phyloP scores from a whole-genome alignment of 495 filamentous ascomycete genomes.

The Aspergillus mulundensis region DNA sequence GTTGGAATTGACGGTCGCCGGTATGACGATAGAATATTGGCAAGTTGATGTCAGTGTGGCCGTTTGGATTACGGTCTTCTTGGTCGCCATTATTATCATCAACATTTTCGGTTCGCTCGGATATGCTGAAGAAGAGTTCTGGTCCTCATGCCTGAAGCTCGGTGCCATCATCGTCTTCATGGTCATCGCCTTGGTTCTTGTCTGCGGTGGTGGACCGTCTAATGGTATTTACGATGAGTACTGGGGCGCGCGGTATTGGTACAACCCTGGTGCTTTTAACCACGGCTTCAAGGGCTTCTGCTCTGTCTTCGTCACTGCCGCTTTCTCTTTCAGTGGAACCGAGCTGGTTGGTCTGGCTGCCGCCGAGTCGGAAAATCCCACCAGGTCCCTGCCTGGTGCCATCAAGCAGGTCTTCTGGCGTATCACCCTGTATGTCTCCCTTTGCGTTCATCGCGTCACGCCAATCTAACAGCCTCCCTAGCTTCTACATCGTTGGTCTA shows the following conservation, averaged over 20 bases:
- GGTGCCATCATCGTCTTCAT: slow-evolving; percentile 65
- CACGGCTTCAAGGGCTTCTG: slow-evolving; percentile 67
- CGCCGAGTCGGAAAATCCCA: slow-evolving; percentile 62
- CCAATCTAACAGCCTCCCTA: background rate
- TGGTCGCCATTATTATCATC: slow-evolving; percentile 33
- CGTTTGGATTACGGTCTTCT: slow-evolving; percentile 66
- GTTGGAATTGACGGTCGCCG: slow-evolving; percentile 70
- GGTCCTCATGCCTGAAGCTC: slow-evolving; percentile 44
- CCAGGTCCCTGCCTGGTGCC: slow-evolving; percentile 60
- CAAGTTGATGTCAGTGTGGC: slow-evolving; percentile 47
- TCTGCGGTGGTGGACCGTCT: slow-evolving; percentile 59
- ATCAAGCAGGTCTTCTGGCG: slow-evolving; percentile 76
- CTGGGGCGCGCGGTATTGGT: slow-evolving; percentile 60
- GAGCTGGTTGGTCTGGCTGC: slow-evolving; percentile 72
- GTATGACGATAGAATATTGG: slow-evolving; percentile 78
- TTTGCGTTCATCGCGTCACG: too few relatives aligned
- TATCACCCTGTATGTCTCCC: slow-evolving; percentile 45
- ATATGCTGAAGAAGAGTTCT: slow-evolving; percentile 60
- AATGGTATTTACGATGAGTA: slow-evolving; percentile 36
- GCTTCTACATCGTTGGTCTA: slow-evolving; percentile 70
- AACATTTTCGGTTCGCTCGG: slow-evolving; percentile 58
- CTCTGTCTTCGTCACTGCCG: slow-evolving; percentile 68
- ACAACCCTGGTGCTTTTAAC: slow-evolving; percentile 66
- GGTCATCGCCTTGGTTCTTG: slow-evolving; percentile 65
- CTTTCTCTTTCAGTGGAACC: slow-evolving; percentile 69